phyloP scores from a whole-genome alignment of 306 rosid genomes.

The Dryas drummondii region DNA sequence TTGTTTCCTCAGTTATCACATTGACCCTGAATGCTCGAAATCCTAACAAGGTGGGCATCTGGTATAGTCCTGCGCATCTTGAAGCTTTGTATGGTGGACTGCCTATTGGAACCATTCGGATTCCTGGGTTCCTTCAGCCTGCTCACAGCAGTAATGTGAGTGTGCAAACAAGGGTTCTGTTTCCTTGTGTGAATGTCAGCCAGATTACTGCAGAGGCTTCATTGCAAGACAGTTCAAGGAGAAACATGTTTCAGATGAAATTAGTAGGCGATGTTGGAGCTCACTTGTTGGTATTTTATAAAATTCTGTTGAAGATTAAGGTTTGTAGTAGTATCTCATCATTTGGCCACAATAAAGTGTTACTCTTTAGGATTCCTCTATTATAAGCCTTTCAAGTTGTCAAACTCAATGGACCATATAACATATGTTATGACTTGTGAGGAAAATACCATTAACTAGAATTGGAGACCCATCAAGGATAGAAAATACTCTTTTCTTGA shows the following conservation, averaged over 20 bases:
- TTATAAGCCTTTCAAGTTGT: neutral
- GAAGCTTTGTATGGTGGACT: slow-evolving; percentile 30
- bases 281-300: slow-evolving; percentile 38
- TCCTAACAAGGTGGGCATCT: slow-evolving; percentile 45
- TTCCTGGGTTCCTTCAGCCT: slow-evolving; percentile 53
- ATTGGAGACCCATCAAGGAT: neutral
- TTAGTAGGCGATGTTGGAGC: slow-evolving; percentile 42
- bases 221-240: slow-evolving; percentile 12
- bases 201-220: slow-evolving; percentile 35
- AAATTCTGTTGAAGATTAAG: slow-evolving; percentile 37
- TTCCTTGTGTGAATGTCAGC: slow-evolving; percentile 33
- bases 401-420: neutral
- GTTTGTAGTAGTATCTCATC: slow-evolving; percentile 22
- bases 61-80: slow-evolving; percentile 40
- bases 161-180: slow-evolving; percentile 35
- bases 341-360: neutral
- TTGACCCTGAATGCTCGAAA: slow-evolving; percentile 41
- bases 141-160: slow-evolving; percentile 40
- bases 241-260: slow-evolving; percentile 28
- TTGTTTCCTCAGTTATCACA: slow-evolving; percentile 44
- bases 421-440: no score
- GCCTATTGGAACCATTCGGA: slow-evolving; percentile 37
- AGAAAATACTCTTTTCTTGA: neutral
- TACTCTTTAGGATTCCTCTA: neutral
- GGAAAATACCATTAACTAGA: no score